Base-by-base conservation (phyloP, 1,284 basidiomycete genomes). In the Malassezia slooffiae region DNA sequence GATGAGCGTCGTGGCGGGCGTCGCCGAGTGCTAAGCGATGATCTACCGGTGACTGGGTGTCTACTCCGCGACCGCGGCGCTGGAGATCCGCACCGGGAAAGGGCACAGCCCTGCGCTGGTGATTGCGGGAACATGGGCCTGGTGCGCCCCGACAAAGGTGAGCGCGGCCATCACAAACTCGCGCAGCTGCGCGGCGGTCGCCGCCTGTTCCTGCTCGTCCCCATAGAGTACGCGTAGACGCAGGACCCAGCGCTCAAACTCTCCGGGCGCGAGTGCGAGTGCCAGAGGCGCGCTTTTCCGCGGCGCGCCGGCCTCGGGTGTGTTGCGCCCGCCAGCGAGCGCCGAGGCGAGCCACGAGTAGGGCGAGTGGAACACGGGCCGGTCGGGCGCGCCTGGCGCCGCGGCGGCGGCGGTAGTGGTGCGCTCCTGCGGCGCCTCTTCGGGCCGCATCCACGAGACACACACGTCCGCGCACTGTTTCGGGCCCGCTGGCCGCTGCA, bases 1-100 rank as follows among this genome's bases (percentile, higher is more conserved):
- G 52, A 37, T 68, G 12, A 53, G 50, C 5, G 52, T 63, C 28
- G 47, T 67, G 5, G 65, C 55, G 6, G 64, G 55, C 23, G 63
- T 66, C 2, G 60, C 50, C 26, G 52, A 41, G 24, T 48, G 46
- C 34, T 48, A 43, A n/a, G 9, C 16, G n/a, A 13, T 5, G 11
- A 34, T 12, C 17, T 9, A n/a, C n/a, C 15, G 26, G 15, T 13
- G 17, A n/a, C 6, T 19, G 32, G 7, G 16, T 12, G 7, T 6
- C 6, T 11, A 12, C 6, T 12, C 24, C 24, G 24, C 12, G 24
- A 7, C 7, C 24, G 24, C 24, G 24, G 24, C 34, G 17, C 45
- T 43, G 16, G 32, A 34, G 19, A 48, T 48, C 7, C 35, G 33
- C 13, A 38, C 38, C 2, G 46, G 46, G 24, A 43, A 48, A 3